Evolutionary conservation across 2,329 filamentous ascomycete genomes (phyloP).

Genomic region (Nemania bipapillata): DNA sequence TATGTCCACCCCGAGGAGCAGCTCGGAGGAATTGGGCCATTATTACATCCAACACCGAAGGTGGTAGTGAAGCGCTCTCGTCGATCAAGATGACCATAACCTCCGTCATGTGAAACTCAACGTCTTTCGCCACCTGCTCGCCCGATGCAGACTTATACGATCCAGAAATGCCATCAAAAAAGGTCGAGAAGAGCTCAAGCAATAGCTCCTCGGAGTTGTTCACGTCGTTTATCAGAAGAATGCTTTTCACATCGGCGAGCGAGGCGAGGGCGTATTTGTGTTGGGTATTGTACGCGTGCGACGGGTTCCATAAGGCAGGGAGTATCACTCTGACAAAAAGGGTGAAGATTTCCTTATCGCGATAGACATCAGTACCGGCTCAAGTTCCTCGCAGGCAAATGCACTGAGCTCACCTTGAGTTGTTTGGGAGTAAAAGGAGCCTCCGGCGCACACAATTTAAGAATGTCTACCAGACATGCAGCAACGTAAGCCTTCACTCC

Average conservation of each 20-base stretch:
- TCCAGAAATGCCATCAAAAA: constrained; percentile 90
- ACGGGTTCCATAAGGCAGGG: constrained; percentile 84
- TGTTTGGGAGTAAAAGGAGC: constrained; percentile 91
- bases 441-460: constrained; percentile 91
- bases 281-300: constrained; percentile 89
- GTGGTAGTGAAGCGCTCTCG: constrained; percentile 79
- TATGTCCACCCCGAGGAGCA: constrained; percentile 73
- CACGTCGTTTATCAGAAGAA: constrained; percentile 89
- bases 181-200: constrained; percentile 82
- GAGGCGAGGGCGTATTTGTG: constrained; percentile 92
- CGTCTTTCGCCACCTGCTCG: constrained; percentile 88
- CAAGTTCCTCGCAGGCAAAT: not conserved
- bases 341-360: constrained; percentile 85
- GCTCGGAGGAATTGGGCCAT: constrained; percentile 95
- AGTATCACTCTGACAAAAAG: constrained; percentile 86
- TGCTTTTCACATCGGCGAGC: constrained; percentile 91
- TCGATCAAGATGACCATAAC: constrained; percentile 87
- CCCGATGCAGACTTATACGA: constrained; percentile 78
- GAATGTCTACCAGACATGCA: constrained; percentile 90
- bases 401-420: constrained; percentile 74
- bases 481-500: constrained; percentile 90
- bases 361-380: constrained; percentile 42
- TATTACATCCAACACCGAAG: constrained; percentile 88
- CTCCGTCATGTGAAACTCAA: constrained; percentile 90
- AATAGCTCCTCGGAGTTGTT: constrained; percentile 83